Percentiles rank a stretch among this genome's conserved stretches.
Conservation (phyloP, 176 grass and related monocot genomes). For the Oryza glaberrima region DNA sequence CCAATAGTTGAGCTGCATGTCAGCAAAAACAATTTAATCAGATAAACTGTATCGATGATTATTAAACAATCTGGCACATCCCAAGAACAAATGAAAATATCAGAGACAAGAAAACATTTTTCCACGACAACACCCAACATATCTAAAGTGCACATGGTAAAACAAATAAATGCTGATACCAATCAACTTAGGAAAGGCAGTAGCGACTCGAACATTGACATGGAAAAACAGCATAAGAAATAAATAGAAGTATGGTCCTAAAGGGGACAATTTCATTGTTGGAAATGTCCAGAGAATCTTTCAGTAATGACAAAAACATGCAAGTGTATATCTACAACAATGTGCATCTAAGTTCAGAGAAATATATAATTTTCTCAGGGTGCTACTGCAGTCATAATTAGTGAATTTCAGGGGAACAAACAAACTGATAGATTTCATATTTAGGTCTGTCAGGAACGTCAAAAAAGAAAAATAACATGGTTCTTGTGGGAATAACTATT, state of each 20-base stretch:
- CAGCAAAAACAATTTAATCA: slow-evolving; percentile 24
- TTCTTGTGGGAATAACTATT: not conserved
- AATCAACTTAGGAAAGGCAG: not conserved
- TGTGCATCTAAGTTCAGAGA: not conserved
- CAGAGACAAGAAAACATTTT: not conserved
- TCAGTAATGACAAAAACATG: slow-evolving; percentile 13
- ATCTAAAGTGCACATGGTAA: not conserved
- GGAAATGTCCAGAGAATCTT: not conserved
- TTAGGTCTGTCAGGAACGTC: not conserved
- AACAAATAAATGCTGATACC: not conserved
- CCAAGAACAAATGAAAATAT: not conserved
- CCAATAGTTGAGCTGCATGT: slow-evolving; percentile 73
- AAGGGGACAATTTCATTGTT: not conserved
- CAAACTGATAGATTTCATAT: not conserved
- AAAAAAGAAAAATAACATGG: not conserved
- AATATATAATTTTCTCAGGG: not conserved
- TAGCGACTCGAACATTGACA: not conserved
- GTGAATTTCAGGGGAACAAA: not conserved
- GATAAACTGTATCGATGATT: not conserved
- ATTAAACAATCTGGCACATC: not conserved
- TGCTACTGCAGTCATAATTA: not conserved
- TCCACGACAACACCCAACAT: not conserved
- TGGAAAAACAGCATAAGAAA: not conserved
- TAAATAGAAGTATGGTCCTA: not conserved
- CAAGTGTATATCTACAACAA: not conserved